Evolutionary conservation across 352 stramenopile genomes (phyloP), one percentile per base, ranked within the genome.

Genomic region (Pythium apleroticum): DNA sequence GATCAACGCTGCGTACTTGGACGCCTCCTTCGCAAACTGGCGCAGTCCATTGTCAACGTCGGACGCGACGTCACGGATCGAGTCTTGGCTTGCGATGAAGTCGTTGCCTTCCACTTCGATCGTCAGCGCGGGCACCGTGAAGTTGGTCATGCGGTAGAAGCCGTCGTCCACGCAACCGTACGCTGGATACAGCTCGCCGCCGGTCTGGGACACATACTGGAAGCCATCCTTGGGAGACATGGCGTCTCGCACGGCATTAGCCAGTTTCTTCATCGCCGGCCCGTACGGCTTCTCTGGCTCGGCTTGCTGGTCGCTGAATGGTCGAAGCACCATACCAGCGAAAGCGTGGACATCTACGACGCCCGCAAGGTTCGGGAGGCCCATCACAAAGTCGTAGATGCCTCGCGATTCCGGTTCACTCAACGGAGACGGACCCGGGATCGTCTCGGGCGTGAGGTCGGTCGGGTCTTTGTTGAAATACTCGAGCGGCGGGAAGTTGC

Each of bases 81-180:
- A 79, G 35, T 68, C 76, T 62, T 90, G 77, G 1, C 72, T 71
- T 2, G 75, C 76, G n/a, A 88, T 75, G 68, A 93, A 93, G 58
- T 91, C 80, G 4, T 70, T 60, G 4, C 84, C 84, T 33, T 89
- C 76, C 17, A 91, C 77, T 65, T 93, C 84, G 52, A 91, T 81
- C 4, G 81, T 93, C 39, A 93, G 55, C 17, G 79, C 69, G 11
- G 84, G 80, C 11, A 90, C 78, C 10, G 76, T 88, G 28, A 78
- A 79, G 58, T 90, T 91, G 52, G 74, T 85, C 30, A 71, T 63
- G 7, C 81, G 65, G 63, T 76, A 89, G 55, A 91, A 76, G 0
- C 63, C 74, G 46, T 93, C 84, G 60, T 89, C 78, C 50, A 91
- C 81, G 62, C 81, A 91, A 12, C 84, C 84, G 53, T 84, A 93